A percentile compares a stretch with the other conserved stretches of the same genome.
Evolutionary conservation across 768 basidiomycete genomes (phyloP).

Genomic region (Leucocoprinus sp.): DNA sequence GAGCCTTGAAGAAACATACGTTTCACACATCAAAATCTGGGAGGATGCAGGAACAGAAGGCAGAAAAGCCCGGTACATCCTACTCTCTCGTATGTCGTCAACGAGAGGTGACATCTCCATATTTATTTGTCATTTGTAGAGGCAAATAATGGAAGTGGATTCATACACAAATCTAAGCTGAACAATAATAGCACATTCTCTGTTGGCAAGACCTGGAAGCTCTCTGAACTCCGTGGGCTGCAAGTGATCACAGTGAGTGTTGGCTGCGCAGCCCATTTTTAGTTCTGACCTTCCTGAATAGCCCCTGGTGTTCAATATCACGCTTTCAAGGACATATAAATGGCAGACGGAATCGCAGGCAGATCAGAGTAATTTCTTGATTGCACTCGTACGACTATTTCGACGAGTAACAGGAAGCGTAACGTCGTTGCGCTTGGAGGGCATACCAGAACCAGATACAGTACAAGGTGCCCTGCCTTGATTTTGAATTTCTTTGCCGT

Average conservation of each 20-base stretch:
- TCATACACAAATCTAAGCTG: slow-evolving; percentile 93
- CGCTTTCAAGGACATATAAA: slow-evolving; percentile 80
- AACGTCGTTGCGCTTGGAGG: slow-evolving; percentile 47
- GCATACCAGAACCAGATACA: slow-evolving; percentile 37
- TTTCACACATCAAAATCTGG: slow-evolving; percentile 88
- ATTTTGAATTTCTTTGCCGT: too few species aligned
- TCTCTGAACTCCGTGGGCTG: slow-evolving; percentile 73
- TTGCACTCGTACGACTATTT: slow-evolving; percentile 56
- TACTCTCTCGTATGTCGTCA: slow-evolving; percentile 72
- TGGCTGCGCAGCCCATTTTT: not conserved
- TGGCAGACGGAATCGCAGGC: slow-evolving; percentile 76
- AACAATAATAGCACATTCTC: slow-evolving; percentile 94
- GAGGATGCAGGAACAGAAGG: slow-evolving; percentile 72
- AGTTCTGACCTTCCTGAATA: slow-evolving; percentile 21
- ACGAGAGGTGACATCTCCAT: not conserved
- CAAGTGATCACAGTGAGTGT: slow-evolving; percentile 65
- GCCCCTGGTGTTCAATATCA: slow-evolving; percentile 69
- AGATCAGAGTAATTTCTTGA: slow-evolving; percentile 72
- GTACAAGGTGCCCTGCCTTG: slow-evolving; percentile 22
- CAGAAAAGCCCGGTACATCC: slow-evolving; percentile 82
- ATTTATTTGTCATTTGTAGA: slow-evolving; percentile 29
- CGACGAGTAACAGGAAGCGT: slow-evolving; percentile 35
- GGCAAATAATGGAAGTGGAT: slow-evolving; percentile 51
- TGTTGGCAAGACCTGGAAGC: slow-evolving; percentile 93
- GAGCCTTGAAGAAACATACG: slow-evolving; percentile 67